These are phyloP conservation scores for Ophiostoma perfectum DNA, from an alignment of 2,329 filamentous ascomycete species.

Conservation along the genomic window DNA sequence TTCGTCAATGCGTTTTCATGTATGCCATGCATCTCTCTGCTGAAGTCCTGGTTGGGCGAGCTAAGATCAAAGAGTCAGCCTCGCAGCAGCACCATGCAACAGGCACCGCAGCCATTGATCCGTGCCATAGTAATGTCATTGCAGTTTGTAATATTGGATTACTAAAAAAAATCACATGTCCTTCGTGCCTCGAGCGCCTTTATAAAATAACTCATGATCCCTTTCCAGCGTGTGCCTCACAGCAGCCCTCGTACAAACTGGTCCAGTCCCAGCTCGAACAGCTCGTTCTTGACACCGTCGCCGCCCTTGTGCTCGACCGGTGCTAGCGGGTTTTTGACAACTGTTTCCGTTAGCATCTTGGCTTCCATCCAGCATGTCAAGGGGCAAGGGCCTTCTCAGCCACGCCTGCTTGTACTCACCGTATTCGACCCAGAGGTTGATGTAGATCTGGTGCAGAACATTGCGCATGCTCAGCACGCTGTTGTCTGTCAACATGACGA, in stretches of 20 bases:
- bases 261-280: slow-evolving; percentile 68
- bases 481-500: slow-evolving; percentile 93
- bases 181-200: background rate
- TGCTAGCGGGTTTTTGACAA: slow-evolving; percentile 65
- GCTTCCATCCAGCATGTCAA: no score
- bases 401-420: no score
- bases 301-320: slow-evolving; percentile 65
- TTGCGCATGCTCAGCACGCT: slow-evolving; percentile 85
- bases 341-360: slow-evolving; percentile 30
- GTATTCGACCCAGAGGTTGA: slow-evolving; percentile 96
- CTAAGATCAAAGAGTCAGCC: no score
- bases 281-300: slow-evolving; percentile 63
- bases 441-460: slow-evolving; percentile 95
- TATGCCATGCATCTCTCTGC: background rate
- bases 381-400: no score
- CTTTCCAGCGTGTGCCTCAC: slow-evolving; percentile 34
- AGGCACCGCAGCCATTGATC: no score
- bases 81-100: no score
- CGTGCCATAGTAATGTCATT: no score
- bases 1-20: background rate
- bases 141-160: background rate
- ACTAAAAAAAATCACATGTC: background rate
- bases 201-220: no score
- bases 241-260: slow-evolving; percentile 67
- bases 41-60: background rate